A percentile compares a stretch with the other conserved stretches of the same genome.
phyloP scores from a whole-genome alignment of 768 basidiomycete genomes.

The Calocybe cyanea region DNA sequence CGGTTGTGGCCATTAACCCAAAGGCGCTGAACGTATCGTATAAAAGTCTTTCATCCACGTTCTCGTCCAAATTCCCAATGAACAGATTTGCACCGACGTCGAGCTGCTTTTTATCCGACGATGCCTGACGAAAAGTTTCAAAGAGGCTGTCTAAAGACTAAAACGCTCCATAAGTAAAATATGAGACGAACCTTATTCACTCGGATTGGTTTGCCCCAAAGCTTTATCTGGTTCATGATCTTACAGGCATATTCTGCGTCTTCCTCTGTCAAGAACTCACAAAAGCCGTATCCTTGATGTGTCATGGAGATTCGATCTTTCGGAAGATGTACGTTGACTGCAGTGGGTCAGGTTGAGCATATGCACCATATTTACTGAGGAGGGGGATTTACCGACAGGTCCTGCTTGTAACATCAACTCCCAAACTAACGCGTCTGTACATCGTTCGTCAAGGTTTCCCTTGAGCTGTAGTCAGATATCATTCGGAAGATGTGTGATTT shows the following conservation, averaged over 20 bases:
- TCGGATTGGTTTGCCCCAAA: conserved; percentile 97
- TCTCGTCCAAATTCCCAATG: conserved; percentile 92
- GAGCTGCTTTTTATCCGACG: conserved; percentile 96
- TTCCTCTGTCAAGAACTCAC: conserved; percentile 98
- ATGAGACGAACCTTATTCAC: conserved; percentile 86
- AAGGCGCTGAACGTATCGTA: conserved; percentile 97
- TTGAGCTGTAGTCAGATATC: conserved; percentile 23
- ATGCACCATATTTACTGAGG: background rate
- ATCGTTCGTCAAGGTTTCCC: conserved; percentile 97
- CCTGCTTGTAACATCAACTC: conserved; percentile 99
- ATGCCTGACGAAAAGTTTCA: conserved; percentile 55
- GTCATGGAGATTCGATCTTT: conserved; percentile 98
- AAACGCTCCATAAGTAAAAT: background rate
- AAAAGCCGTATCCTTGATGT: conserved; percentile 99
- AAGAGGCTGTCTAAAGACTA: background rate
- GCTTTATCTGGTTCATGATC: conserved; percentile 99
- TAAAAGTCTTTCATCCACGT: conserved; percentile 87
- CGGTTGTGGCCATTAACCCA: conserved; percentile 87
- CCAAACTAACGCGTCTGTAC: conserved; percentile 92
- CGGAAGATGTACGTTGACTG: conserved; percentile 96
- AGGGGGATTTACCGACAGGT: conserved; percentile 73
- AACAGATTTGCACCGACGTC: conserved; percentile 98
- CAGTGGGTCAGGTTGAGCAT: background rate
- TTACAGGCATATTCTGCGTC: conserved; percentile 99
- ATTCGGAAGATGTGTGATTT: conserved; percentile 7